Base-by-base conservation (phyloP, 2,329 filamentous ascomycete species). In the Nemania sp. region DNA sequence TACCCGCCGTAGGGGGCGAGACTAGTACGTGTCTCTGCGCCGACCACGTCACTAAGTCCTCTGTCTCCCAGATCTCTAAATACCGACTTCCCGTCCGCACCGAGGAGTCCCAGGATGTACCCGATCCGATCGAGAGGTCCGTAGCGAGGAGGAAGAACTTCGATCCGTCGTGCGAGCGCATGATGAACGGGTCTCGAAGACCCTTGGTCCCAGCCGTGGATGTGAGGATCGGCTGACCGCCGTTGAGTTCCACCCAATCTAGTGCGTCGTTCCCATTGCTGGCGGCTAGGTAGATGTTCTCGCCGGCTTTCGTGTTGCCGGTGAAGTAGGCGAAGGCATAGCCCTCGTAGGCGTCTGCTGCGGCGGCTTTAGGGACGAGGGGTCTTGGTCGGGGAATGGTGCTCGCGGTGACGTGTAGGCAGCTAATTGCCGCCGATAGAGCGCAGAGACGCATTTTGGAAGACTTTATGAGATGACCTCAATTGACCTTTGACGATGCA, bases 271-370 rank as follows among this genome's bases (percentile, higher is more conserved):
- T 87, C 27, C 85, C 84, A 15, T 85, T 79, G 69, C 82, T 86
- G 6, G 84, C 81, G 1, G 85, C 84, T 13, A 87, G 80, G 70
- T 80, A 86, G 56, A 87, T 86, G 62, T 86, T 85, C 66, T 87
- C 85, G 24, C 85, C 85, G 0, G 77, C 76, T 15, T 73, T 66
- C 1, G 78, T 77, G 73, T 81, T 82, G 8, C 80, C 81, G 0
- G 83, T 86, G 71, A 87, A 87, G 71, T 87, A 87, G 0, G 82
- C 80, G 66, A 87, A 87, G 0, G 82, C 82, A 67, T 87, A 87
- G 5, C 82, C 85, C 52, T 83, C 80, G 32, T 70, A 68, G 11
- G 60, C n/a, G 22, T 64, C 72, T 24, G 53, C 61, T 27, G 63
- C 32, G 2, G 57, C 26, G 15, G 63, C 58, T 38, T 51, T 58